Conservation (phyloP, 2,329 filamentous ascomycete genomes). For the Cladobotryum protrusum region DNA sequence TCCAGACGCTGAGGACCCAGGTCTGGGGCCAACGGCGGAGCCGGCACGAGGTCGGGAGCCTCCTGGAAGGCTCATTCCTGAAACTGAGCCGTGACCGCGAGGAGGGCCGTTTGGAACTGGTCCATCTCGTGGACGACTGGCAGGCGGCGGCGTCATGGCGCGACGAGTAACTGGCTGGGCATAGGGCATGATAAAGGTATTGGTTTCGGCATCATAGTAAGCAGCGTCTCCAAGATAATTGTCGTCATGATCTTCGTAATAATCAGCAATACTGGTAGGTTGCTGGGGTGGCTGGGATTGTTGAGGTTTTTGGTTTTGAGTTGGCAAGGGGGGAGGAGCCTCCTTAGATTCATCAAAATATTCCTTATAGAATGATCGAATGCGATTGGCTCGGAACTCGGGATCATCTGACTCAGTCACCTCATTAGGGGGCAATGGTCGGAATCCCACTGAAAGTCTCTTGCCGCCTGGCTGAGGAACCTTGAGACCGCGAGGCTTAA, state of each 20-base stretch:
- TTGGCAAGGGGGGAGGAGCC: slow-evolving; percentile 35
- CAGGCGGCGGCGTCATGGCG: slow-evolving; percentile 91
- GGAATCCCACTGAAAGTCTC: slow-evolving; percentile 64
- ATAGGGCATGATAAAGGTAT: slow-evolving; percentile 73
- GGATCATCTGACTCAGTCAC: slow-evolving; percentile 77
- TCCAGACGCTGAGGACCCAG: slow-evolving; percentile 59
- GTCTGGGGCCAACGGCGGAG: slow-evolving; percentile 31
- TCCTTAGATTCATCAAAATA: slow-evolving; percentile 85
- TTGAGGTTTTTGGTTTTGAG: slow-evolving; percentile 25
- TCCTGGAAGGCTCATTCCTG: slow-evolving; percentile 41
- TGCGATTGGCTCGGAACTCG: slow-evolving; percentile 89
- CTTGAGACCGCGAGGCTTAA: slow-evolving; percentile 35
- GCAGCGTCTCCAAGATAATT: slow-evolving; percentile 61
- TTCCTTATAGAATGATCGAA: slow-evolving; percentile 98
- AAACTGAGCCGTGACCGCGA: slow-evolving; percentile 41
- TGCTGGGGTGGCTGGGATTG: slow-evolving; percentile 16
- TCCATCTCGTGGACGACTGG: slow-evolving; percentile 38
- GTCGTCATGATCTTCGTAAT: slow-evolving; percentile 71
- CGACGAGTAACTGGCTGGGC: slow-evolving; percentile 80
- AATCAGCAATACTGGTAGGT: slow-evolving; percentile 31
- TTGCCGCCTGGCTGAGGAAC: slow-evolving; percentile 51
- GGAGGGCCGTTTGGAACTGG: slow-evolving; percentile 23
- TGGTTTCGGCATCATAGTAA: slow-evolving; percentile 60
- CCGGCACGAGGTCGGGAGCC: slow-evolving; percentile 48
- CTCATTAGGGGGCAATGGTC: slow-evolving; percentile 83